Conservation (phyloP, 2,329 filamentous ascomycete species). For the Alternaria angustiovoidea region DNA sequence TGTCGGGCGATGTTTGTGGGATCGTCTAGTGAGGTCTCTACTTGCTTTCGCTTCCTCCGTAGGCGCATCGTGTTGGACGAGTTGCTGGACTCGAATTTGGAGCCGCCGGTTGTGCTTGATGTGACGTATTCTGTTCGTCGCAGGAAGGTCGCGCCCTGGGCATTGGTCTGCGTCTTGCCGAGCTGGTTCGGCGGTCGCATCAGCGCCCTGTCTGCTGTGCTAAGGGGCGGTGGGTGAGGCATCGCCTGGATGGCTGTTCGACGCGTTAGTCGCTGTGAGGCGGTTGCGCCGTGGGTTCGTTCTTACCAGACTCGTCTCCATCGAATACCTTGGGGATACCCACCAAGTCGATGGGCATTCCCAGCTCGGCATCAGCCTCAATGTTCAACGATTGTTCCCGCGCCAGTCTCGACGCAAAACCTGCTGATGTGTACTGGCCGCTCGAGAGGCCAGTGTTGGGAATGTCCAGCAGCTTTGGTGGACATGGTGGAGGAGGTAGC, state of each 20-base stretch:
- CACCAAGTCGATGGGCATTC: constrained; percentile 95
- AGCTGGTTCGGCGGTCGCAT: constrained; percentile 84
- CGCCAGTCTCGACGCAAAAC: constrained; percentile 87
- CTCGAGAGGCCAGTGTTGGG: constrained; percentile 89
- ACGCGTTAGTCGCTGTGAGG: constrained; percentile 30
- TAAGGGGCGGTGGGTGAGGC: constrained; percentile 72
- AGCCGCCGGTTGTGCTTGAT: constrained; percentile 52
- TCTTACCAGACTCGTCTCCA: constrained; percentile 87
- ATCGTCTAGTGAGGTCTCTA: constrained; percentile 60
- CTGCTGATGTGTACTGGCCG: constrained; percentile 87
- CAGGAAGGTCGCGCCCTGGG: constrained; percentile 87
- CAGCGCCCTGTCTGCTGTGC: constrained; percentile 84
- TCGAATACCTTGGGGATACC: constrained; percentile 95
- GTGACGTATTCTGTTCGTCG: constrained; percentile 96
- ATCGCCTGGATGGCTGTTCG: constrained; percentile 80
- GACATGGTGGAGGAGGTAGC: constrained; percentile 90
- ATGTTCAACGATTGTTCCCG: constrained; percentile 95
- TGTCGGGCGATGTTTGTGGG: constrained; percentile 68
- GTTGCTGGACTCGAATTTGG: constrained; percentile 61
- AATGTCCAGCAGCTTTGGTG: constrained; percentile 96
- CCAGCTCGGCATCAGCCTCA: constrained; percentile 95
- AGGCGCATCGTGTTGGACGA: constrained; percentile 55
- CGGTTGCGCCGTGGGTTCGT: constrained; percentile 9
- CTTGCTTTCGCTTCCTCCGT: constrained; percentile 48
- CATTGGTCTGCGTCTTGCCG: constrained; percentile 80